These are phyloP conservation scores for Hibiscus tridactylites DNA, from an alignment of 345 rosid genomes.

Conservation along the genomic window DNA sequence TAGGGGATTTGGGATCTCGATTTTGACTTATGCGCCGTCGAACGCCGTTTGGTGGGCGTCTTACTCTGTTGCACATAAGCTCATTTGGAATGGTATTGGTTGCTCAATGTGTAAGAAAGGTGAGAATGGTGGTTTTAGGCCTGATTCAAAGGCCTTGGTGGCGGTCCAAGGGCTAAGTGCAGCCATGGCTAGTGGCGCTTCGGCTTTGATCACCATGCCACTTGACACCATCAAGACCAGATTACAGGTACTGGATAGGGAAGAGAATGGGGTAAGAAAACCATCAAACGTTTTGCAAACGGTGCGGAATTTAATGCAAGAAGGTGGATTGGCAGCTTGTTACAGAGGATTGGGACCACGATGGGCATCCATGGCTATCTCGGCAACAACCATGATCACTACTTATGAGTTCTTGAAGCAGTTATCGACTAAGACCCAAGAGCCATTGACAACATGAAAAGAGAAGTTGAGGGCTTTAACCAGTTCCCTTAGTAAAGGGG, in stretches of 20 bases:
- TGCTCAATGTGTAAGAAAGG: conserved; percentile 21
- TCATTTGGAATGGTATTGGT: conserved; percentile 52
- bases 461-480: not conserved
- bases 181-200: conserved; percentile 70
- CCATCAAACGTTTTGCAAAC: conserved; percentile 53
- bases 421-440: conserved; percentile 54
- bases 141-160: conserved; percentile 36
- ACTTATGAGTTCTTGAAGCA: conserved; percentile 82
- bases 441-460: conserved; percentile 12
- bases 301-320: conserved; percentile 47
- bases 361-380: conserved; percentile 88
- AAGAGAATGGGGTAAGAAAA: conserved; percentile 53
- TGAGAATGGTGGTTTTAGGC: conserved; percentile 23
- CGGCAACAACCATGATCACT: conserved; percentile 84
- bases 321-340: conserved; percentile 79
- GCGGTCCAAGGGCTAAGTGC: conserved; percentile 70
- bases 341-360: conserved; percentile 89
- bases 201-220: conserved; percentile 79
- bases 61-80: conserved; percentile 66
- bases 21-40: conserved; percentile 87
- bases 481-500: conserved; percentile 5
- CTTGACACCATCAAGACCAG: conserved; percentile 82
- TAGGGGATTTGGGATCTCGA: conserved; percentile 94
- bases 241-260: conserved; percentile 68
- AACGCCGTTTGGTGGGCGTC: conserved; percentile 97